Evolutionary conservation across 2,329 filamentous ascomycete genomes (phyloP), one percentile per base, ranked within the genome.

Genomic region (Xylaria sp.): DNA sequence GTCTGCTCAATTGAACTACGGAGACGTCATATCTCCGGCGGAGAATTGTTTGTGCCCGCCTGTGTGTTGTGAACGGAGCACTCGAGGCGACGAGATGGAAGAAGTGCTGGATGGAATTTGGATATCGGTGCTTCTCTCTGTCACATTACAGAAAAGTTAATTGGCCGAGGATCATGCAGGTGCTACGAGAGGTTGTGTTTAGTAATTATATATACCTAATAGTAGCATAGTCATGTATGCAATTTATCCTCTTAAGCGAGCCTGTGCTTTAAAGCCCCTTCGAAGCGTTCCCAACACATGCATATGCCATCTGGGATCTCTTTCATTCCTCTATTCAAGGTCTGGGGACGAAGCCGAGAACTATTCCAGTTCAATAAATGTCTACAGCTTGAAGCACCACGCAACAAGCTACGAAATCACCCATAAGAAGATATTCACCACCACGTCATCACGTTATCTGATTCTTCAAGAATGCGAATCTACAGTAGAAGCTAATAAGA

Each of bases 1-100:
- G 39, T 64, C 61, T 41, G 39, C 63, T 65, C 67, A 70, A 61
- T 67, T 65, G 50, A 23, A 44, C 54, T 15, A 48, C 58, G 34
- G 20, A 55, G 57, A 63, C 64, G 61, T 60, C 67, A 72, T 63
- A 62, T 64, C 60, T 51, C 59, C 13, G 23, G 50, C 4, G 1
- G 39, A 39, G n/a, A 57, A 44, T 44, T 37, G 39, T 31, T 56
- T 44, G 59, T 28, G 64, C 41, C 7, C 46, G 23, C 23, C 37
- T 25, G 31, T 20, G 15, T 28, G 15, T 20, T 59, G 63, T 52
- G 50, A 55, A 8, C 13, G 52, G 41, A 57, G 15, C 34, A 41
- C 20, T 44, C 51, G 28, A 54, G 55, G 39, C 13, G 44, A 8
- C 18, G 41, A 46, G 41, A 44, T 44, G 39, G 39, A 28, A 28